Evolutionary conservation across 768 basidiomycete genomes (phyloP), one percentile per base, ranked within the genome.

Genomic region (Punctularia strigosozonata): DNA sequence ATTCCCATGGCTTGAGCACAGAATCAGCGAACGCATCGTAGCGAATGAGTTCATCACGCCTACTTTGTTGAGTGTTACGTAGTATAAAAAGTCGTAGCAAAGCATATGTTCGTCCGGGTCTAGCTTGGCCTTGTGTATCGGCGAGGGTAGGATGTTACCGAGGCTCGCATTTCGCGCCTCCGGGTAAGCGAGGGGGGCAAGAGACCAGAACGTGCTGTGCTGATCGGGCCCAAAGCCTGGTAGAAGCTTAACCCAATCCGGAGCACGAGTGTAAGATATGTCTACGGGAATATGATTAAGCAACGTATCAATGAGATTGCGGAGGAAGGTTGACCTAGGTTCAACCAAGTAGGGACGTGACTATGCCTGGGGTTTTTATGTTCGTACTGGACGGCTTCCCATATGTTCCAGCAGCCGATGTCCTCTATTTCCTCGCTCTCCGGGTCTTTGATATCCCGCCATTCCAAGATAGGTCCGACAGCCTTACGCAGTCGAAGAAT

Each of bases 1-100:
- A 58, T 38, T 62, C 61, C 19, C 36, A 46, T 1, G 50, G 48
- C 60, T 62, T 37, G 25, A 12, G 41, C n/a, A n/a, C n/a, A n/a
- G n/a, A n/a, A n/a, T n/a, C n/a, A n/a, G n/a, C n/a, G n/a, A n/a
- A n/a, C n/a, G n/a, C n/a, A n/a, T n/a, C n/a, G n/a, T n/a, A n/a
- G n/a, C n/a, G n/a, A n/a, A n/a, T n/a, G n/a, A n/a, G n/a, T n/a
- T 20, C 10, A 21, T 12, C 4, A 37, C 36, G 8, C 34, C n/a
- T 15, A 40, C 39, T 5, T 20, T 19, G 21, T 20, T 13, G n/a
- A 19, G 21, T 10, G 37, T 12, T 14, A 43, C 38, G 37, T 38
- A 52, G 41, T 52, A 52, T 34, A 52, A 35, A 22, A 47, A 49
- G 26, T 52, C 51, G 30, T 44, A 50, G 43, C 51, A 52, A 12